phyloP scores from a whole-genome alignment of 768 basidiomycete species.

The Kwoniella dendrophila region DNA sequence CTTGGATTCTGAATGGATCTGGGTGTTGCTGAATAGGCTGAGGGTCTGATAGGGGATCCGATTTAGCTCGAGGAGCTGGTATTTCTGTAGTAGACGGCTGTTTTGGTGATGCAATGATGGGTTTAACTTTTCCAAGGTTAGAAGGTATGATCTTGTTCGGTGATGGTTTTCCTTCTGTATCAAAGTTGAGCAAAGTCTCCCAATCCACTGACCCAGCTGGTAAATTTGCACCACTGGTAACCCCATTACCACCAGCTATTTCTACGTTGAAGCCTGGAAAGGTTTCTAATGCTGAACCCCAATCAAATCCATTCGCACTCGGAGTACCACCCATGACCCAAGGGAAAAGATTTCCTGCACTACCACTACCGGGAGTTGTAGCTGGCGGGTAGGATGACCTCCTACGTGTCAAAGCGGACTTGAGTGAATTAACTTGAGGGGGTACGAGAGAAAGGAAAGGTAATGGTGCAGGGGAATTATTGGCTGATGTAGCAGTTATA shows the following conservation, averaged over 20 bases:
- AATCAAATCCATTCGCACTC: conserved; percentile 20
- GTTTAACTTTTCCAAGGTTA: conserved; percentile 1
- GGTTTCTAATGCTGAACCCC: conserved; percentile 12
- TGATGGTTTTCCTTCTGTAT: conserved; percentile 10
- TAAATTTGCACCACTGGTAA: conserved; percentile 7
- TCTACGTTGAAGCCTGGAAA: conserved; percentile 34
- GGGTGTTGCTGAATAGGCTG: not conserved
- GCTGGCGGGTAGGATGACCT: conserved; percentile 43
- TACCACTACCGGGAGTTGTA: conserved; percentile 14
- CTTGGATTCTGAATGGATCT: not conserved
- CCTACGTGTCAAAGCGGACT: conserved; percentile 22
- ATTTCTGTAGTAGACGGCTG: not conserved
- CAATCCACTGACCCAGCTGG: conserved; percentile 30
- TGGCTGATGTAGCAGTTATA: conserved; percentile 13
- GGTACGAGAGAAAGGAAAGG: conserved; percentile 22
- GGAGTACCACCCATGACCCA: conserved; percentile 29
- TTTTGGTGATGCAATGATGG: not conserved
- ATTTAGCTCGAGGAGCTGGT: conserved; percentile 5
- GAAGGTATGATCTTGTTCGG: conserved; percentile 5
- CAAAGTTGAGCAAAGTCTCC: conserved; percentile 40
- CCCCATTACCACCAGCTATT: not conserved
- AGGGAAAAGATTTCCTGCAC: conserved; percentile 14
- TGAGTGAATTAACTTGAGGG: conserved; percentile 22
- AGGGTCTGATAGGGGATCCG: conserved; percentile 17
- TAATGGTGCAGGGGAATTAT: conserved; percentile 16